These are phyloP conservation scores for Peltaster fructicola DNA, from an alignment of 2,329 filamentous ascomycete species.

Conservation along the genomic window DNA sequence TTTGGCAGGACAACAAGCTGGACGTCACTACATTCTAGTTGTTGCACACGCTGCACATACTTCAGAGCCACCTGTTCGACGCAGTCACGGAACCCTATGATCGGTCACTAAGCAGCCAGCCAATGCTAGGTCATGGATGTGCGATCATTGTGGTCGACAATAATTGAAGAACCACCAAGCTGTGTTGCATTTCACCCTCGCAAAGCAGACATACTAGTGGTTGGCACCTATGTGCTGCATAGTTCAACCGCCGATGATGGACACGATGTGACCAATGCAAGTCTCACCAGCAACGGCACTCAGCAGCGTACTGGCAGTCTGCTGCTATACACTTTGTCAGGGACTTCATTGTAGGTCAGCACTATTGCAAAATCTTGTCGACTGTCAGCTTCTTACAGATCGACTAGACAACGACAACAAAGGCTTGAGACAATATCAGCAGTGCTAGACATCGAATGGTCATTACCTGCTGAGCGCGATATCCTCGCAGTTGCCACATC, in stretches of 20 bases:
- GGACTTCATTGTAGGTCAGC: conserved; percentile 36
- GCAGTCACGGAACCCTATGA: too few relatives aligned
- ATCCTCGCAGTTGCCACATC: conserved; percentile 63
- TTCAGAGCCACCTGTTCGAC: too few relatives aligned
- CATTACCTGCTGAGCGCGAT: conserved; percentile 27
- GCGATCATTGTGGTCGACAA: conserved; percentile 25
- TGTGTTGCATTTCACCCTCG: conserved; percentile 58
- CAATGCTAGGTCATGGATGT: conserved; percentile 8
- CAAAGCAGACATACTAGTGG: conserved; percentile 47
- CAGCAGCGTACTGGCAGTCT: conserved; percentile 51
- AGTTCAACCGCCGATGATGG: conserved; percentile 11
- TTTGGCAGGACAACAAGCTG: too few relatives aligned
- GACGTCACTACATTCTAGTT: too few relatives aligned
- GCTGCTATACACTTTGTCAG: conserved; percentile 43
- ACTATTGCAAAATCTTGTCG: conserved; percentile 1
- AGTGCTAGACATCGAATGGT: conserved; percentile 73
- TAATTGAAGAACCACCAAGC: conserved; percentile 52
- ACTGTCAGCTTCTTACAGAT: background rate
- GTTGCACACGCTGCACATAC: too few relatives aligned
- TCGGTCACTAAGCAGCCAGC: too few relatives aligned
- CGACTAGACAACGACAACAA: conserved; percentile 9
- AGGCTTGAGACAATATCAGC: conserved; percentile 49
- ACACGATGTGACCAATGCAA: conserved; percentile 9
- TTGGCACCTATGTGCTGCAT: conserved; percentile 72
- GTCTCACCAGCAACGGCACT: conserved; percentile 1